Evolutionary conservation across 148 eudicot genomes (phyloP).

Genomic region (Agrostemma githago): DNA sequence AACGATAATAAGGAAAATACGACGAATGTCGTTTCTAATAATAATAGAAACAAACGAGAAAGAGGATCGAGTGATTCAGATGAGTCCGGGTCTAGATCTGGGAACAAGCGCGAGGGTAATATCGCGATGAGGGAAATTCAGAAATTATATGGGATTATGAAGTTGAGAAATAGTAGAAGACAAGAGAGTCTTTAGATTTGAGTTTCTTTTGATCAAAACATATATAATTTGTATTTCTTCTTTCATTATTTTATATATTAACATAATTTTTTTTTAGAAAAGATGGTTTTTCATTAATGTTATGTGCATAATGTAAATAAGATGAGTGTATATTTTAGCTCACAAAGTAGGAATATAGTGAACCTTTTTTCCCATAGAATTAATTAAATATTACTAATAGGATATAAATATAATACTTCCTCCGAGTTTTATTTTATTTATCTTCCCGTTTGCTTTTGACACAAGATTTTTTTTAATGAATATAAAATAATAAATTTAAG

Average conservation of each 20-base stretch:
- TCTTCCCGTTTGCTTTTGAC: too few relatives aligned
- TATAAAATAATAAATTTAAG: too few relatives aligned
- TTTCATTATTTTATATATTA: neutral
- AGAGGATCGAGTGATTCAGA: constrained; percentile 30
- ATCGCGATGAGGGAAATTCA: constrained; percentile 34
- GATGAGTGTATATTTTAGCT: neutral
- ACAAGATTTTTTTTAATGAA: too few relatives aligned
- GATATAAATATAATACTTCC: too few relatives aligned
- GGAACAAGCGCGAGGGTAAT: constrained; percentile 25
- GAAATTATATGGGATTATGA: constrained; percentile 47
- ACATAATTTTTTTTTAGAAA: too few relatives aligned
- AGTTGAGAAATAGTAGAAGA: constrained; percentile 37
- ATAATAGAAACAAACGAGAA: constrained; percentile 19
- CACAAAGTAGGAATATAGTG: neutral
- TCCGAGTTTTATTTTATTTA: too few relatives aligned
- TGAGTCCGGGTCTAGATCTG: constrained; percentile 16
- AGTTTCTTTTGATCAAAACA: too few relatives aligned
- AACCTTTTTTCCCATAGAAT: too few relatives aligned
- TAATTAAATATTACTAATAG: too few relatives aligned
- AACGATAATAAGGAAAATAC: constrained; percentile 9
- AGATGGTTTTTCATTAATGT: too few relatives aligned
- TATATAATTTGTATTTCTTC: neutral
- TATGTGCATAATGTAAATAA: neutral
- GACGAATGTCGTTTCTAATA: neutral
- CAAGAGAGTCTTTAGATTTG: neutral